Conservation (phyloP, 2,329 filamentous ascomycete genomes). For the Curvularia verruculosa region DNA sequence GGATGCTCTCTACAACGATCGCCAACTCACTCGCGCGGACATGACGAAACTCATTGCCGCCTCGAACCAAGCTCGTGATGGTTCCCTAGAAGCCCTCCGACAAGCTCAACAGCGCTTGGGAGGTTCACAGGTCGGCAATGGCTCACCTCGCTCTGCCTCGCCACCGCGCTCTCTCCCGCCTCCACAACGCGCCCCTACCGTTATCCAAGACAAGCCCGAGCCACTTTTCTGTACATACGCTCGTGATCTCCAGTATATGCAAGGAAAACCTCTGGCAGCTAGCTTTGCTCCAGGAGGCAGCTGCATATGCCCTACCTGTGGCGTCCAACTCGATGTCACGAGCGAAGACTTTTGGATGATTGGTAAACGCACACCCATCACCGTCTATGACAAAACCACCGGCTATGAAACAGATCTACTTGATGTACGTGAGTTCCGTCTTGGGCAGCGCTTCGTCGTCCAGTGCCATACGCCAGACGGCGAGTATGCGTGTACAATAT, state of each 20-base stretch:
- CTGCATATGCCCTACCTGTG: conserved; percentile 42
- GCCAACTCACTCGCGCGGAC: conserved; percentile 48
- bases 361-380: conserved; percentile 40
- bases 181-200: conserved; percentile 35
- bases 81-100: conserved; percentile 48
- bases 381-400: conserved; percentile 26
- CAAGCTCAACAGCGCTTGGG: conserved; percentile 45
- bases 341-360: conserved; percentile 49
- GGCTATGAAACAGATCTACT: conserved; percentile 42
- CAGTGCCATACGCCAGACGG: conserved; percentile 48
- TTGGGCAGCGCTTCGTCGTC: conserved; percentile 47
- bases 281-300: conserved; percentile 42
- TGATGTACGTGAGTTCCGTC: conserved; percentile 45
- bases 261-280: conserved; percentile 38
- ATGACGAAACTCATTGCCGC: conserved; percentile 50
- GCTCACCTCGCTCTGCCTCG: conserved; percentile 23
- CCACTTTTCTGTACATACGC: conserved; percentile 47
- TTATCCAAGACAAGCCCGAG: conserved; percentile 24
- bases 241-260: conserved; percentile 41
- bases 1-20: conserved; percentile 51
- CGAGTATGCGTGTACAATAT: conserved; percentile 47
- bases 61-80: conserved; percentile 51
- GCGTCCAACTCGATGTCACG: conserved; percentile 33
- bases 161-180: conserved; percentile 29
- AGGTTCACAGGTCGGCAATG: conserved; percentile 7